These are phyloP conservation scores for Zygoascus flipseniorum DNA, from an alignment of 805 yeast species.

Conservation along the genomic window DNA sequence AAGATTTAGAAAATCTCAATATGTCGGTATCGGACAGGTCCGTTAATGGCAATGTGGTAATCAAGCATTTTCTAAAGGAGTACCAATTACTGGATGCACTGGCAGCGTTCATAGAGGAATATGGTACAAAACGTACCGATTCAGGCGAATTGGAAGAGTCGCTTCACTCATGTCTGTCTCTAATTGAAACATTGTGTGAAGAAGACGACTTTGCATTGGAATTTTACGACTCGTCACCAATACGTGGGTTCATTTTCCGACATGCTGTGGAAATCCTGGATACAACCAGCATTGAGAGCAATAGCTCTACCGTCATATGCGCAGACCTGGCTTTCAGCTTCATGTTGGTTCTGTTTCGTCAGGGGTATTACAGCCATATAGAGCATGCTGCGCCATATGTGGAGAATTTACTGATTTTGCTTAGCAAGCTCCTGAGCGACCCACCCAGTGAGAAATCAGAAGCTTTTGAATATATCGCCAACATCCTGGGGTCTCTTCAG, in stretches of 20 bases:
- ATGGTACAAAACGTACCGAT: not conserved
- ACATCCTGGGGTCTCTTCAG: conserved; percentile 5
- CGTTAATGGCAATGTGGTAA: not conserved
- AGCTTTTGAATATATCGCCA: conserved; percentile 6
- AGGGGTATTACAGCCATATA: not conserved
- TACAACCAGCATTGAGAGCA: not conserved
- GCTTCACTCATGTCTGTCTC: not conserved
- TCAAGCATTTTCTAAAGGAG: not conserved
- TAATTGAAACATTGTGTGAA: not conserved
- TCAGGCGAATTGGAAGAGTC: not conserved
- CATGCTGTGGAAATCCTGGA: not conserved
- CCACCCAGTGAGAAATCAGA: not conserved
- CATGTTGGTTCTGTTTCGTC: not conserved
- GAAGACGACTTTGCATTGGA: not conserved
- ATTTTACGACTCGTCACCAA: not conserved
- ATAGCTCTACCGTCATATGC: not conserved
- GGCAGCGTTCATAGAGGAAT: not conserved
- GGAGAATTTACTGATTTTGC: not conserved
- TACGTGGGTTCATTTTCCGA: not conserved
- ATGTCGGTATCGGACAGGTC: not conserved
- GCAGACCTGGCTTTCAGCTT: not conserved
- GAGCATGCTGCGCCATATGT: not conserved
- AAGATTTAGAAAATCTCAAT: not conserved
- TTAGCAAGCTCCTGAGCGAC: not conserved
- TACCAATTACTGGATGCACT: not conserved